A percentile compares a stretch with the other conserved stretches of the same genome.
Conservation (phyloP, 192 early-diverging fungal species). For the Borealophlyctis nickersoniae region DNA sequence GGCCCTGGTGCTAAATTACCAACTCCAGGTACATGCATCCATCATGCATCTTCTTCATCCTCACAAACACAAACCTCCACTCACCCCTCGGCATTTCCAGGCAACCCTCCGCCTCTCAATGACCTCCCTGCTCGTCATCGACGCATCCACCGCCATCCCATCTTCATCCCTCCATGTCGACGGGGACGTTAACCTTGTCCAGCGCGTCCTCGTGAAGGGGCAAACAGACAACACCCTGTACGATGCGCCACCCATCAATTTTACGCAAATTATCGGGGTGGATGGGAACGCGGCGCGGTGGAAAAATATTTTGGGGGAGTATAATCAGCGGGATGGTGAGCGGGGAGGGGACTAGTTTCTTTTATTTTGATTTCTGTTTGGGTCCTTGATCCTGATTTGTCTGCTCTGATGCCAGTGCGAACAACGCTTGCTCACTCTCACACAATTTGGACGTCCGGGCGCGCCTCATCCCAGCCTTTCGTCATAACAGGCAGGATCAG, state of each 20-base stretch:
- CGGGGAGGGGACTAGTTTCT: no score
- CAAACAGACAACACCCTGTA: conserved; percentile 22
- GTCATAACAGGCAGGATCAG: conserved; percentile 18
- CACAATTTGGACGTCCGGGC: conserved; percentile 31
- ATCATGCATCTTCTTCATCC: background rate
- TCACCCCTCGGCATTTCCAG: conserved; percentile 7
- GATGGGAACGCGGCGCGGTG: conserved; percentile 10
- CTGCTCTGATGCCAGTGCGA: conserved; percentile 20
- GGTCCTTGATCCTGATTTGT: conserved; percentile 10
- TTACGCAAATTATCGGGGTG: conserved; percentile 3
- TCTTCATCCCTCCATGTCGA: conserved; percentile 21
- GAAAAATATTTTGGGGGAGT: conserved; percentile 17
- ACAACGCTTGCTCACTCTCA: conserved; percentile 19
- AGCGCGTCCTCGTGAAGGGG: conserved; percentile 26
- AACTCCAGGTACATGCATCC: conserved; percentile 13
- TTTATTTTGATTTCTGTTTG: no score
- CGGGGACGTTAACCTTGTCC: conserved; percentile 32
- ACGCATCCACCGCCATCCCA: conserved; percentile 20
- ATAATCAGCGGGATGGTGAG: conserved; percentile 37
- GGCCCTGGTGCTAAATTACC: conserved; percentile 34
- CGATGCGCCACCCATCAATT: conserved; percentile 25
- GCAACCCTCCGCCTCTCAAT: conserved; percentile 24
- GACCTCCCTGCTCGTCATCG: conserved; percentile 28
- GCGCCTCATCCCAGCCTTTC: conserved; percentile 29
- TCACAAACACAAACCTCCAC: background rate